Percentiles rank a stretch among this genome's conserved stretches.
Evolutionary conservation across 345 rosid species (phyloP).

Genomic region (Raphanus sativus): DNA sequence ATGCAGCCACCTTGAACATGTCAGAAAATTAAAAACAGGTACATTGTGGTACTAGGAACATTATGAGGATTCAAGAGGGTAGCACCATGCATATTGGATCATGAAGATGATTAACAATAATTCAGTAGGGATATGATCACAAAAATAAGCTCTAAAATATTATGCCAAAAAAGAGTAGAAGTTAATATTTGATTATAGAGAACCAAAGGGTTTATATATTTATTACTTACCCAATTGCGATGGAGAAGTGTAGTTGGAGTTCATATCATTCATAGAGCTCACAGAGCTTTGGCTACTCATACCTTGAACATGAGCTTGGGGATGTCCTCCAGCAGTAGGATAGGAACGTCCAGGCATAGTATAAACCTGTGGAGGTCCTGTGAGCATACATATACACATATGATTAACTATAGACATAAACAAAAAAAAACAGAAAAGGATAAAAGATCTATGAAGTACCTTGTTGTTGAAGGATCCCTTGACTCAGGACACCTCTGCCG

Average conservation of each 20-base stretch:
- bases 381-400: constrained; percentile 18
- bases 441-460: constrained; percentile 45
- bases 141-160: constrained; percentile 8
- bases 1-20: constrained; percentile 2
- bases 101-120: neutral
- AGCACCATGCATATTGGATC: neutral
- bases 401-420: neutral
- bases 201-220: neutral
- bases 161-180: neutral
- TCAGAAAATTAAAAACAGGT: neutral
- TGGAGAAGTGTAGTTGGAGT: constrained; percentile 69
- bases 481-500: neutral
- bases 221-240: constrained; percentile 68
- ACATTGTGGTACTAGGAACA: neutral
- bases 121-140: neutral
- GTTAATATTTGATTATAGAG: neutral
- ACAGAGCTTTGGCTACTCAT: constrained; percentile 74
- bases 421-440: neutral
- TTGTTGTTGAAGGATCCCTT: constrained; percentile 65
- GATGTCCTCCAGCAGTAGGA: constrained; percentile 69
- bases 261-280: constrained; percentile 84
- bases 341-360: constrained; percentile 76
- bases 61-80: neutral
- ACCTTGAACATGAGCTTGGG: constrained; percentile 77
- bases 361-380: constrained; percentile 86